A percentile compares a stretch with the other conserved stretches of the same genome.
phyloP scores from a whole-genome alignment of 768 basidiomycete species.

The Dictyophora rubrovolvata region DNA sequence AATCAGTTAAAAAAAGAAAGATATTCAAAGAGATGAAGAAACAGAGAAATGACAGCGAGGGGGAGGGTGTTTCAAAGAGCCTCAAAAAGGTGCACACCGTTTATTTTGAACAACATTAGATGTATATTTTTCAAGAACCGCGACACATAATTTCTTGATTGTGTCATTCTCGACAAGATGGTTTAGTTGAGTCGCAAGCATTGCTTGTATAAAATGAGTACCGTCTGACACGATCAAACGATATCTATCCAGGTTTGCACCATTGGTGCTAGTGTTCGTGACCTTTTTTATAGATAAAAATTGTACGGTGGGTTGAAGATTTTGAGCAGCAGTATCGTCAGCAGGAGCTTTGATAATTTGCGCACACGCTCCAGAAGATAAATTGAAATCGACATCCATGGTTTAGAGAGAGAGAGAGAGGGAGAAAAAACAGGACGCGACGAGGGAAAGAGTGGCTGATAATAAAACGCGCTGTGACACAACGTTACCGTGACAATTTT shows the following conservation, averaged over 20 bases:
- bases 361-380: slow-evolving; percentile 1
- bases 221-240: slow-evolving; percentile 90
- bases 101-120: slow-evolving; percentile 79
- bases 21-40: too few species aligned
- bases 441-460: background rate
- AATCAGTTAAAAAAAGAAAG: slow-evolving; percentile 3
- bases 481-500: too few species aligned
- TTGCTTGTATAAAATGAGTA: slow-evolving; percentile 74
- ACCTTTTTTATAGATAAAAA: slow-evolving; percentile 80
- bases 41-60: background rate
- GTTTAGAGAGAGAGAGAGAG: background rate
- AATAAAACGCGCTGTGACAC: too few species aligned
- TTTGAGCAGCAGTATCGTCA: slow-evolving; percentile 25
- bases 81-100: slow-evolving; percentile 40
- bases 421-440: background rate
- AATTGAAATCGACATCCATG: slow-evolving; percentile 6
- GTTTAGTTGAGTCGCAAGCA: slow-evolving; percentile 92
- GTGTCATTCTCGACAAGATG: slow-evolving; percentile 51
- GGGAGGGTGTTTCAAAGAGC: background rate
- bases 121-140: slow-evolving; percentile 63
- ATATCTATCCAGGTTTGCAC: slow-evolving; percentile 41
- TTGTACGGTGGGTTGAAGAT: slow-evolving; percentile 49
- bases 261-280: slow-evolving; percentile 22
- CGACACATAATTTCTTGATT: slow-evolving; percentile 57
- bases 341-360: background rate